Evolutionary conservation across 164 flowering plant species (phyloP), one percentile per base, ranked within the genome.

Genomic region (Stephania japonica): DNA sequence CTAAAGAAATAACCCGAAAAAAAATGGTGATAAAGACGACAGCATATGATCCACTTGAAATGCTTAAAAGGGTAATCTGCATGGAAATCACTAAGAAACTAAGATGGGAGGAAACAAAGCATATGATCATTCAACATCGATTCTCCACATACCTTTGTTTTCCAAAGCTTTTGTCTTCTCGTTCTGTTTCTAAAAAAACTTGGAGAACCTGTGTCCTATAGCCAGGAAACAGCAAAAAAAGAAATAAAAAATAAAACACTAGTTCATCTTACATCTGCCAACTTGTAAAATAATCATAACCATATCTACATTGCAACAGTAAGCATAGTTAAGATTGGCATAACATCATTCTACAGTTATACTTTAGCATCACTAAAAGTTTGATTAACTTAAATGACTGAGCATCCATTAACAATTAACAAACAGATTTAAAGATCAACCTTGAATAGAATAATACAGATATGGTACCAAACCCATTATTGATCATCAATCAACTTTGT

Each of bases 61-160:
- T 21, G 38, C 38, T 32, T 32, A 32, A 68, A 73, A 78, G 78
- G 71, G 66, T 68, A 49, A 68, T 81, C 78, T 75, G 80, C 77
- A 79, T 75, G 78, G 69, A 75, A 72, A 75, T 72, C 82, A 82
- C 82, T 80, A 61, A 63, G 67, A 32, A 32, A 32, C 38, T 32
- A 32, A n/a, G n/a, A n/a, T 32, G 38, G 21, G 24, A 23, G 42
- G 65, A 27, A 75, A 44, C 49, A 3, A 42, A 18, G 72, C 56
- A 44, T 32, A 32, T 65, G 79, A 69, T 82, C 59, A 68, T 67
- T 76, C 82, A 76, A 73, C 72, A 75, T 70, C 83, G 76, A 83
- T 78, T 83, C 83, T 73, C 80, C 80, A 76, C 85, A 75, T 77
- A 59, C 21, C 43, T 21, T 69, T 61, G 42, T 68, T 19, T n/a